phyloP scores from a whole-genome alignment of 306 rosid genomes.

The Cucurbita ficifolia region DNA sequence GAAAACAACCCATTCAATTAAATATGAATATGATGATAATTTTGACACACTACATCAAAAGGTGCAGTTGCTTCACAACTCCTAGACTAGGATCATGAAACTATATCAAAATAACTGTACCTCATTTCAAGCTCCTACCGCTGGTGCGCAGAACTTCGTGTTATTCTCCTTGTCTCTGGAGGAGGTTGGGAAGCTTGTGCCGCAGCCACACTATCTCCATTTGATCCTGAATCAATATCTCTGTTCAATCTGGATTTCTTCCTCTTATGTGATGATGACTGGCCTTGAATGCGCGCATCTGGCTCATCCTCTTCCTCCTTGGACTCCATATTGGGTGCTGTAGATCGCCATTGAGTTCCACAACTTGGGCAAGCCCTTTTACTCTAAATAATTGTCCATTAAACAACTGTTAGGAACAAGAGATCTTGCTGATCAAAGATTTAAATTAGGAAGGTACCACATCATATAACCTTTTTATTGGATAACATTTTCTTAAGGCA shows the following conservation, averaged over 20 bases:
- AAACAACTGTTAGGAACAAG: neutral
- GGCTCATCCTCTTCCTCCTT: constrained; percentile 20
- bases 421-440: neutral
- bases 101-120: neutral
- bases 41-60: neutral
- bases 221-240: constrained; percentile 17
- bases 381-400: constrained; percentile 22
- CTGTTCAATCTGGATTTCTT: constrained; percentile 19
- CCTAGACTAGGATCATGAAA: neutral
- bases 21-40: neutral
- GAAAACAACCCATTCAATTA: neutral
- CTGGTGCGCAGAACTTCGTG: constrained; percentile 15
- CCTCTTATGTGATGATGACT: constrained; percentile 19
- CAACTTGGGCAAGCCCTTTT: constrained; percentile 56
- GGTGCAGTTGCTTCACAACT: neutral
- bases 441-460: neutral
- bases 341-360: constrained; percentile 39
- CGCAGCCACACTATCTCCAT: constrained; percentile 13
- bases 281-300: constrained; percentile 18
- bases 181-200: constrained; percentile 14
- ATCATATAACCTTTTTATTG: constrained; percentile 35
- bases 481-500: constrained; percentile 56
- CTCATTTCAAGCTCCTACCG: neutral
- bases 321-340: constrained; percentile 32
- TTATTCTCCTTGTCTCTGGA: constrained; percentile 19